Conservation (phyloP, 2,329 filamentous ascomycete species). For the Talaromyces sp. region DNA sequence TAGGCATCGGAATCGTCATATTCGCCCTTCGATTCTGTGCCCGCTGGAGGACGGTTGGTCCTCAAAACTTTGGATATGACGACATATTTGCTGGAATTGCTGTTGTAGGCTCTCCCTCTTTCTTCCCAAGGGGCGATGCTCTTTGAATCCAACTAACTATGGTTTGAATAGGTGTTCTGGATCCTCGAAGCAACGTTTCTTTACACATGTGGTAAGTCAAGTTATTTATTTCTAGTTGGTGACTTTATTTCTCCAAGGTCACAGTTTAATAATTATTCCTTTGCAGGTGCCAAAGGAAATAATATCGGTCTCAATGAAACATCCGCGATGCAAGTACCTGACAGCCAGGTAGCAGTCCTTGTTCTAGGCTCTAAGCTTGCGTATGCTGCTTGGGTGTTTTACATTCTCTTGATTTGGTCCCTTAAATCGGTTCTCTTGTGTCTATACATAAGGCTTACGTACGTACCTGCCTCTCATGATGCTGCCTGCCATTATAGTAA, state of each 20-base stretch:
- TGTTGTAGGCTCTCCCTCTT: constrained; percentile 3
- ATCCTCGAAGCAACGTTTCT: constrained; percentile 15
- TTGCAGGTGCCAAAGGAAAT: neutral
- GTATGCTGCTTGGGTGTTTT: constrained; percentile 16
- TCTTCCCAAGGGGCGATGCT: neutral
- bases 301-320: neutral
- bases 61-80: constrained; percentile 15
- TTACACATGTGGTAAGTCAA: constrained; percentile 13
- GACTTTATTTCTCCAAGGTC: neutral
- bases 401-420: constrained; percentile 18
- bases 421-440: constrained; percentile 17
- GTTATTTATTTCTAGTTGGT: neutral
- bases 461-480: neutral
- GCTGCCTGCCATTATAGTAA: neutral
- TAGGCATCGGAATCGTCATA: constrained; percentile 16
- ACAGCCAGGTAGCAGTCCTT: constrained; percentile 5
- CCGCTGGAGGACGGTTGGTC: constrained; percentile 13
- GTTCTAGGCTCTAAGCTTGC: constrained; percentile 13
- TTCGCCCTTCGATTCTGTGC: constrained; percentile 16
- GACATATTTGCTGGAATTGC: constrained; percentile 14
- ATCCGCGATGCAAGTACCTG: constrained; percentile 8
- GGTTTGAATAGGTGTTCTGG: constrained; percentile 13
- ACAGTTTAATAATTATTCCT: neutral
- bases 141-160: neutral
- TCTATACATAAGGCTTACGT: constrained; percentile 17